Conservation (phyloP, 306 rosid species). For the Medicago ruthenica region DNA sequence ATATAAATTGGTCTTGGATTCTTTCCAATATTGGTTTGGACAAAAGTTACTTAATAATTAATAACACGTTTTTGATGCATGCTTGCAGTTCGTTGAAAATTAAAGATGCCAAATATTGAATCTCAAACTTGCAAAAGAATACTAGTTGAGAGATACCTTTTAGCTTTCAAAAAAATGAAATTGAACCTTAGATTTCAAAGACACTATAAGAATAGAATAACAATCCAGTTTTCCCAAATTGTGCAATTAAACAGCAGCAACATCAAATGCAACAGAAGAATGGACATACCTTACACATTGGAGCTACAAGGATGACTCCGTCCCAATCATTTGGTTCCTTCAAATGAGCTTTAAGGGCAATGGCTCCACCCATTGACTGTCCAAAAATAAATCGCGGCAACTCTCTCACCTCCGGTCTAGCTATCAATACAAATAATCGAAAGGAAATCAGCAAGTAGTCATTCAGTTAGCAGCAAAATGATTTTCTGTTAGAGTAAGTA, state of each 20-base stretch:
- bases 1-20: neutral
- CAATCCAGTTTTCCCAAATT: too few relatives aligned
- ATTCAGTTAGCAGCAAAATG: neutral
- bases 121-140: too few relatives aligned
- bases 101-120: too few relatives aligned
- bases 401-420: conserved; percentile 69
- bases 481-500: neutral
- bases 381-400: conserved; percentile 79
- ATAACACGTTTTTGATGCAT: too few relatives aligned
- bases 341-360: conserved; percentile 84
- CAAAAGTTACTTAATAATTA: too few relatives aligned
- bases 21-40: too few relatives aligned
- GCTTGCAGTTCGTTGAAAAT: too few relatives aligned
- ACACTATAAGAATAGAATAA: too few relatives aligned
- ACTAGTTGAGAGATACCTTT: too few relatives aligned
- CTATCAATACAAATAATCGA: conserved; percentile 46
- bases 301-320: conserved; percentile 89
- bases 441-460: neutral
- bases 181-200: too few relatives aligned
- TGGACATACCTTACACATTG: conserved; percentile 89
- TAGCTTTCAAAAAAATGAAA: too few relatives aligned
- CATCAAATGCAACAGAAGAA: conserved; percentile 36
- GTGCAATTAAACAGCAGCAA: neutral
- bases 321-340: conserved; percentile 82
- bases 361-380: conserved; percentile 96